Base-by-base conservation (phyloP, 2,329 filamentous ascomycete genomes). In the Diaporthe sp. region DNA sequence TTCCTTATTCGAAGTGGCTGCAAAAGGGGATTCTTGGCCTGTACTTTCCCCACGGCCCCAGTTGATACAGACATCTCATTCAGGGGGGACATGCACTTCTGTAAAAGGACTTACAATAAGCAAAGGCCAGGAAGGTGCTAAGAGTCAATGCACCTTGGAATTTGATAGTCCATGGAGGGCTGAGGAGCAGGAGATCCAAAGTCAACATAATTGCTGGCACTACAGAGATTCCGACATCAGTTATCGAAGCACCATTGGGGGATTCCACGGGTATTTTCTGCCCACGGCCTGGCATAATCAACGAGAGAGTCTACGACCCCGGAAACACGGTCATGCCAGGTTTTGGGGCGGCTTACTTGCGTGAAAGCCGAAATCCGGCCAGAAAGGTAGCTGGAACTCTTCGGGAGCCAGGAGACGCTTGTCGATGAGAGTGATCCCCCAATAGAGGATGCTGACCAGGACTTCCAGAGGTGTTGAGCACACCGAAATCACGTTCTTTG, bases 371-470 rank as follows among this genome's bases (percentile, higher is more conserved):
- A 93, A 80, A 81, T 95, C 93, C 22, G 89, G 87, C 34, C 87
- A 78, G 39, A 91, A 83, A 10, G 88, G 87, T 60, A 94, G 84
- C 46, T 88, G 84, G 42, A 92, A 86, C 8, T 89, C 89, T 1
- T 89, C 87, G 19, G 89, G 89, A 57, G 89, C 85, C 13, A 92
- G 80, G 10, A 92, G 84, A 19, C 79, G 81, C 75, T 86, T 87
- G 79, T 92, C 88, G 75, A 91, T 88, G 75, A 90, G 84, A 65
- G 88, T 88, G 28, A 95, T 87, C 15, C 91, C 89, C 93, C 94
- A 95, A 84, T 95, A 95, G 2, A 96, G 85, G 42, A 94, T 84
- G 78, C 88, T 92, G 81, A 96, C 93, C 72, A 95, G 85, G 34
- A 93, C 90, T 82, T 94, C 93, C 75, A 95, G 85, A 0, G 94